Conservation (phyloP, 148 eudicot species). For the Rhododendron vialii region DNA sequence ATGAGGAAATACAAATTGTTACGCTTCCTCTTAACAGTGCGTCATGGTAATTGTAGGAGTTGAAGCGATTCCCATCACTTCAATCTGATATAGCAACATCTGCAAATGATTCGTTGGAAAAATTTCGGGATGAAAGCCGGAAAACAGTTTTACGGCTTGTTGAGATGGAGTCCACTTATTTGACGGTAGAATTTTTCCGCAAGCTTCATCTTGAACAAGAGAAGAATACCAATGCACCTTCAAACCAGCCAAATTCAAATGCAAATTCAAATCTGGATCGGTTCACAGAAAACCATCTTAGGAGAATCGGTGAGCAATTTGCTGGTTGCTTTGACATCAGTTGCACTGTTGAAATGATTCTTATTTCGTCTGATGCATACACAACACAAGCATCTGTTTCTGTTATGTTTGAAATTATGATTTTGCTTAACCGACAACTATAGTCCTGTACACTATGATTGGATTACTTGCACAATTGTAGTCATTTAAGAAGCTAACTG, state of each 20-base stretch:
- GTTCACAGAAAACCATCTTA: conserved; percentile 68
- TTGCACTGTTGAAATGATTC: background rate
- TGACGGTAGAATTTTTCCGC: conserved; percentile 92
- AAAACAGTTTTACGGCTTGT: conserved; percentile 80
- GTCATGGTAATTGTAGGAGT: conserved; percentile 47
- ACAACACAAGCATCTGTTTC: background rate
- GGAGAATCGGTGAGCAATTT: conserved; percentile 67
- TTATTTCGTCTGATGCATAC: background rate
- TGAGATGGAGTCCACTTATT: conserved; percentile 94
- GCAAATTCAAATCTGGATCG: conserved; percentile 46
- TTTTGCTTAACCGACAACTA: background rate
- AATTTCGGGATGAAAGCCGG: conserved; percentile 92
- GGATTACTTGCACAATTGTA: background rate
- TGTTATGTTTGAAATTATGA: background rate
- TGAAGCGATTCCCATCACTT: conserved; percentile 94
- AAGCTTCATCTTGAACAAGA: conserved; percentile 87
- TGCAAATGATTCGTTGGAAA: conserved; percentile 80
- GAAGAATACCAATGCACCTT: conserved; percentile 27
- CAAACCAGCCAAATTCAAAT: conserved; percentile 9
- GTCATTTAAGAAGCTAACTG: background rate
- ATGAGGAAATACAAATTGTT: background rate
- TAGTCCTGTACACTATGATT: background rate
- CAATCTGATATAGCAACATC: conserved; percentile 89
- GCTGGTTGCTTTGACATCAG: conserved; percentile 3
- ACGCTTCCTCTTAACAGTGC: background rate